A percentile compares a stretch with the other conserved stretches of the same genome.
Evolutionary conservation across 208 protist species (phyloP).

Genomic region (Trypanosoma cruzi): DNA sequence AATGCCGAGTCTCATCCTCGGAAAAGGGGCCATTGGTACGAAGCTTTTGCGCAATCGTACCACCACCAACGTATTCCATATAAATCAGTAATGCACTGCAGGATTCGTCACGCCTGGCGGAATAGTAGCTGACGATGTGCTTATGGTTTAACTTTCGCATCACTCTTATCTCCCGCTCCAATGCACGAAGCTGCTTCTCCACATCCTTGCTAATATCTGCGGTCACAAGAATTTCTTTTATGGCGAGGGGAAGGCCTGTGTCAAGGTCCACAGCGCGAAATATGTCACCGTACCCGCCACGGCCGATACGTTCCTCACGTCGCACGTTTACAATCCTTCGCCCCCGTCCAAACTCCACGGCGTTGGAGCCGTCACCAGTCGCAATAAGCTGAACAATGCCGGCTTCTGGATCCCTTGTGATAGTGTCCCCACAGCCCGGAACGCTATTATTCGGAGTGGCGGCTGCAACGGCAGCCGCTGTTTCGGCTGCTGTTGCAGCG

Average conservation of each 20-base stretch:
- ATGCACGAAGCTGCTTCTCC: slow-evolving; percentile 71
- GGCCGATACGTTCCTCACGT: slow-evolving; percentile 62
- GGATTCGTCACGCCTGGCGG: slow-evolving; percentile 56
- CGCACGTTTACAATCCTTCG: slow-evolving; percentile 28
- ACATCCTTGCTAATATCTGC: slow-evolving; percentile 82
- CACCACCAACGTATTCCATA: slow-evolving; percentile 92
- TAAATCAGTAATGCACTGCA: slow-evolving; percentile 83
- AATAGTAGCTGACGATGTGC: slow-evolving; percentile 92
- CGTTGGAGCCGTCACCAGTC: slow-evolving; percentile 30
- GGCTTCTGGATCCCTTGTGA: slow-evolving; percentile 2
- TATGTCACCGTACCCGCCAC: slow-evolving; percentile 84
- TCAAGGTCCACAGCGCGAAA: slow-evolving; percentile 79
- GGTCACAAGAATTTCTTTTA: slow-evolving; percentile 86
- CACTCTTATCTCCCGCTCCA: slow-evolving; percentile 92
- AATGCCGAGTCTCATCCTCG: slow-evolving; percentile 68
- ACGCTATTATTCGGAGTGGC: neutral
- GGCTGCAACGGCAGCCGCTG: neutral
- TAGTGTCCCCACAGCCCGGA: too few species aligned
- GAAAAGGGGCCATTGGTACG: slow-evolving; percentile 56
- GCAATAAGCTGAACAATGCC: slow-evolving; percentile 21
- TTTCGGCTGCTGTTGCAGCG: neutral
- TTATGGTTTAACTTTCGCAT: slow-evolving; percentile 92
- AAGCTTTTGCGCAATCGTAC: slow-evolving; percentile 74
- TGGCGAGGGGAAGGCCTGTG: slow-evolving; percentile 70
- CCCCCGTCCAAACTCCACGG: slow-evolving; percentile 20